Evolutionary conservation across 192 early-diverging fungal species (phyloP).

Genomic region (Blastocladiella britannica): DNA sequence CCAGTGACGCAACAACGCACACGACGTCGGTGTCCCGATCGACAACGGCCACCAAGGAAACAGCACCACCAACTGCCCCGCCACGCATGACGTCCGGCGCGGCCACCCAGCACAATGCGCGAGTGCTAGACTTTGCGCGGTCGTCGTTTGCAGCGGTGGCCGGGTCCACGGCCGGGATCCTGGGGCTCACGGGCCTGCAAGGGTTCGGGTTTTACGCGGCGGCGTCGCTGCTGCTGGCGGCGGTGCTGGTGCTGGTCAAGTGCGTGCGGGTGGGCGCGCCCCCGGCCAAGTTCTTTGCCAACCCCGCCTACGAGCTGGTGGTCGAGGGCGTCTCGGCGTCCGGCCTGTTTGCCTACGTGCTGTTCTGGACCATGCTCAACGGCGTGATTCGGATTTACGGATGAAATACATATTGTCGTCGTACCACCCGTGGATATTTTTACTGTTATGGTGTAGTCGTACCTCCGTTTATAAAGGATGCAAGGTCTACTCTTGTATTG

Average conservation of each 20-base stretch:
- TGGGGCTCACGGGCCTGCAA: conserved; percentile 58
- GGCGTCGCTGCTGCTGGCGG: conserved; percentile 40
- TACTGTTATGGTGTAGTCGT: no score
- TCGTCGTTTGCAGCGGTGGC: conserved; percentile 47
- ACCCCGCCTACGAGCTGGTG: conserved; percentile 15
- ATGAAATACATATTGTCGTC: no score
- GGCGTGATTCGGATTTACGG: conserved; percentile 57
- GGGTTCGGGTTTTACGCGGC: conserved; percentile 69
- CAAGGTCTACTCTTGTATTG: no score
- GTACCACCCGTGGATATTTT: no score
- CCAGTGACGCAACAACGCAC: no score
- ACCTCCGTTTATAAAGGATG: no score
- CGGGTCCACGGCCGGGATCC: conserved; percentile 70
- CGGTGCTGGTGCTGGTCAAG: conserved; percentile 34
- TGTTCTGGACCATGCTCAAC: conserved; percentile 61
- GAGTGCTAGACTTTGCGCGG: conserved; percentile 40
- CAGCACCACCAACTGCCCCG: no score
- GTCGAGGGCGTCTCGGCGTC: conserved; percentile 32
- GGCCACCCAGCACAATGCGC: conserved; percentile 29
- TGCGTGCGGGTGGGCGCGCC: conserved; percentile 26
- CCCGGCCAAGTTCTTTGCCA: neutral
- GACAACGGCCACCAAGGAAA: no score
- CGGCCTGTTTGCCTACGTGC: conserved; percentile 39
- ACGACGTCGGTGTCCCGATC: no score
- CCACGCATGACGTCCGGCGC: neutral